Percentiles rank a stretch among this genome's conserved stretches.
phyloP scores from a whole-genome alignment of 768 basidiomycete genomes.

The Phlegmacium glaucopus region DNA sequence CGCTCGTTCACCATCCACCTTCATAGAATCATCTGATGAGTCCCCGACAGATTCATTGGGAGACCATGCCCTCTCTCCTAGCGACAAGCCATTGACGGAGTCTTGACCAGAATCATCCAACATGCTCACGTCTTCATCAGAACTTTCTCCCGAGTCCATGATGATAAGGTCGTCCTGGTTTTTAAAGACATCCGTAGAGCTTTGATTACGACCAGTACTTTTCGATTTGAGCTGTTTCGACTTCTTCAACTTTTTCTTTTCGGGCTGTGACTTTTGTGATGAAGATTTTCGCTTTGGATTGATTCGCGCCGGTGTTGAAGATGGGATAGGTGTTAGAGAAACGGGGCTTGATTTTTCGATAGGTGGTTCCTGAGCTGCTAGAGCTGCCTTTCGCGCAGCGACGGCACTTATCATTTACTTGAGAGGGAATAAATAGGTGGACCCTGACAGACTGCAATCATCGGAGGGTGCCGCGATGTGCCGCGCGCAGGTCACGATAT shows the following conservation, averaged over 20 bases:
- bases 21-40: slow-evolving; percentile 46
- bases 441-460: too few species aligned
- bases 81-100: not conserved
- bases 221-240: slow-evolving; percentile 14
- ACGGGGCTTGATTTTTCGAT: slow-evolving; percentile 3
- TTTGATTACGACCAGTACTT: slow-evolving; percentile 25
- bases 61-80: slow-evolving; percentile 48
- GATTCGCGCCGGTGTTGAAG: slow-evolving; percentile 1
- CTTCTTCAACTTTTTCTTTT: slow-evolving; percentile 12
- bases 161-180: slow-evolving; percentile 35
- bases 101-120: slow-evolving; percentile 10
- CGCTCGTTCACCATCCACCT: slow-evolving; percentile 24
- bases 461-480: too few species aligned
- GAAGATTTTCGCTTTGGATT: slow-evolving; percentile 44
- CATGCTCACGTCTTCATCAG: slow-evolving; percentile 19
- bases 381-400: slow-evolving; percentile 65
- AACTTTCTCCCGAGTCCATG: slow-evolving; percentile 35
- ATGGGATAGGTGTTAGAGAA: not conserved
- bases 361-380: slow-evolving; percentile 26
- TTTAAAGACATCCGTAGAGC: slow-evolving; percentile 28
- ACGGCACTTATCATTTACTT: slow-evolving; percentile 80
- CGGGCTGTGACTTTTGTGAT: slow-evolving; percentile 15
- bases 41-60: slow-evolving; percentile 49
- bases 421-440: too few species aligned
- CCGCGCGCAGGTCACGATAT: too few species aligned